Conservation (phyloP, 169 alveolate species). For the Plasmodium inui region DNA sequence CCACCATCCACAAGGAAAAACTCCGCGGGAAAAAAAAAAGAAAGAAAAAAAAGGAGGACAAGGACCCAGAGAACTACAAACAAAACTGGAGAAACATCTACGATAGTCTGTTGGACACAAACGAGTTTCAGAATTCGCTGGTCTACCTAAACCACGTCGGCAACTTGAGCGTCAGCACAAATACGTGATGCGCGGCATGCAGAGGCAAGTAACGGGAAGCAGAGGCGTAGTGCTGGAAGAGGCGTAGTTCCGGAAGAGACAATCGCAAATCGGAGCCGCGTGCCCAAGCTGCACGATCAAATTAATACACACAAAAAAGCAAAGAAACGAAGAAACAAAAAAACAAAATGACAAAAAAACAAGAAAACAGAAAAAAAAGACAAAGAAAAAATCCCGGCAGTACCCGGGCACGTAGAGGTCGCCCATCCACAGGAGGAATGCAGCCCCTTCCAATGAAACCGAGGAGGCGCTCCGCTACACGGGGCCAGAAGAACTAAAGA, state of each 20-base stretch:
- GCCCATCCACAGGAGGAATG: not conserved
- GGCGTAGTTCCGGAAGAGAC: not conserved
- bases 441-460: not conserved
- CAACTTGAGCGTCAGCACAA: slow-evolving; percentile 54
- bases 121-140: slow-evolving; percentile 24
- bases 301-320: not conserved
- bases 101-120: slow-evolving; percentile 43
- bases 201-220: not conserved
- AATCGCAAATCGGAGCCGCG: not conserved
- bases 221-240: not conserved
- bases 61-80: slow-evolving; percentile 30
- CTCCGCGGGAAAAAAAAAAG: slow-evolving; percentile 48
- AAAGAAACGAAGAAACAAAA: not conserved
- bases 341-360: not conserved
- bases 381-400: not conserved
- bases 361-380: not conserved
- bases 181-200: not conserved
- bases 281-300: not conserved
- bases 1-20: slow-evolving; percentile 49
- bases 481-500: not conserved
- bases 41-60: not conserved
- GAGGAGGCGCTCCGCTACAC: not conserved
- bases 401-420: not conserved
- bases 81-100: slow-evolving; percentile 72
- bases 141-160: slow-evolving; percentile 21